phyloP scores from a whole-genome alignment of 306 rosid genomes.

The Prosopis cineraria region DNA sequence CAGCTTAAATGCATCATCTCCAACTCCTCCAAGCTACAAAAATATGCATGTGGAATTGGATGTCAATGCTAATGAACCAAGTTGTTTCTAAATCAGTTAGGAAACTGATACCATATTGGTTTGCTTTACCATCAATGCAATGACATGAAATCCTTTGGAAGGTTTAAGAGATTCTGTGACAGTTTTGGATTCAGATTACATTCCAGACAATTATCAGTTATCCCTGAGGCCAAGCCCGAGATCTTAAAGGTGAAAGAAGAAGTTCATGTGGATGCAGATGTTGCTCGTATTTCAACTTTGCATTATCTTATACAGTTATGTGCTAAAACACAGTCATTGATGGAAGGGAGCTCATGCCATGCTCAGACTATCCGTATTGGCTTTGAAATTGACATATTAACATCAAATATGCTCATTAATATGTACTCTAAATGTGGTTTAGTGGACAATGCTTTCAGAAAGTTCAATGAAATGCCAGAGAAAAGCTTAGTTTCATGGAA shows the following conservation, averaged over 20 bases:
- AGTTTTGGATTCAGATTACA: constrained; percentile 19
- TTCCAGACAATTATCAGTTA: constrained; percentile 42
- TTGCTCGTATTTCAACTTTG: constrained; percentile 43
- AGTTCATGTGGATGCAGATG: constrained; percentile 32
- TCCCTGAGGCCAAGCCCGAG: constrained; percentile 33
- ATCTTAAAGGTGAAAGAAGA: constrained; percentile 28
- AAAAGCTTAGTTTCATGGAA: constrained; percentile 85
- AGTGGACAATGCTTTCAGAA: constrained; percentile 50
- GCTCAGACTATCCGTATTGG: constrained; percentile 62
- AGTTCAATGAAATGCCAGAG: constrained; percentile 67
- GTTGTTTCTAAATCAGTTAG: not conserved
- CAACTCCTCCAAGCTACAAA: not conserved
- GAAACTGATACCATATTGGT: constrained; percentile 2
- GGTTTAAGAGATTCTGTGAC: constrained; percentile 30
- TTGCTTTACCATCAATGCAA: constrained; percentile 20
- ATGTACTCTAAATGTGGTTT: constrained; percentile 75
- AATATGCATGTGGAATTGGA: not conserved
- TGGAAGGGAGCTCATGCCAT: constrained; percentile 71
- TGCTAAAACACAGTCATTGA: constrained; percentile 48
- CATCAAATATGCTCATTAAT: constrained; percentile 77
- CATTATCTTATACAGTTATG: constrained; percentile 60
- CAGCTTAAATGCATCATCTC: not conserved
- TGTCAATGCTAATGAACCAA: not conserved
- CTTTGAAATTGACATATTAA: constrained; percentile 47
- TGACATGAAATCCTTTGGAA: constrained; percentile 46